These are phyloP conservation scores for Serpula lacrymans DNA, from an alignment of 768 basidiomycete species.

Conservation along the genomic window DNA sequence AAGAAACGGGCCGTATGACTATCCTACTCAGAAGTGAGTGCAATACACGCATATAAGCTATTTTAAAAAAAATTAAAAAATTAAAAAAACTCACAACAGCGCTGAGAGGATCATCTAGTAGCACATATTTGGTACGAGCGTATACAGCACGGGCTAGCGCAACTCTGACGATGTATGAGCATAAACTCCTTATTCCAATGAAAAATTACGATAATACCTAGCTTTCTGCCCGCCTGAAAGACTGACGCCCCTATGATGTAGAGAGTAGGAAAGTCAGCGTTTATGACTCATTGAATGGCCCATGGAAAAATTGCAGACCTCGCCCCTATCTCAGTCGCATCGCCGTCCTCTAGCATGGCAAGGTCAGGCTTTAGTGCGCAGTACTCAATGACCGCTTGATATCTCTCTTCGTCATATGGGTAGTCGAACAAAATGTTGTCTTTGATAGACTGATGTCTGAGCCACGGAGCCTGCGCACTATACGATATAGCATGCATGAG, in stretches of 20 bases:
- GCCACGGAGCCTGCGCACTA: slow-evolving; percentile 49
- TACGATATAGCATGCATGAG: slow-evolving; percentile 45
- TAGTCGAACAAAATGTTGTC: slow-evolving; percentile 62
- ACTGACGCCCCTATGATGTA: slow-evolving; percentile 48
- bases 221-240: slow-evolving; percentile 76
- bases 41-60: too few relatives aligned
- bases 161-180: too few relatives aligned
- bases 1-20: slow-evolving; percentile 26
- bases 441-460: slow-evolving; percentile 46
- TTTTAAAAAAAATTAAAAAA: neutral
- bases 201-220: too few relatives aligned
- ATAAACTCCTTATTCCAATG: too few relatives aligned
- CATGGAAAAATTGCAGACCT: neutral
- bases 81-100: slow-evolving; percentile 17
- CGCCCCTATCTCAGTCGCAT: slow-evolving; percentile 15
- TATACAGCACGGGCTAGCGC: slow-evolving; percentile 76
- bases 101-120: slow-evolving; percentile 26
- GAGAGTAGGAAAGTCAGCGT: neutral
- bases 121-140: slow-evolving; percentile 48
- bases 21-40: slow-evolving; percentile 11
- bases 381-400: slow-evolving; percentile 35
- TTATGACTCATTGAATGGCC: slow-evolving; percentile 3
- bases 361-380: slow-evolving; percentile 48
- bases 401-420: slow-evolving; percentile 38
- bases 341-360: slow-evolving; percentile 41